Percentiles rank a stretch among this genome's conserved stretches.
Evolutionary conservation across 768 basidiomycete species (phyloP).

Genomic region (Boletellus ananiceps): DNA sequence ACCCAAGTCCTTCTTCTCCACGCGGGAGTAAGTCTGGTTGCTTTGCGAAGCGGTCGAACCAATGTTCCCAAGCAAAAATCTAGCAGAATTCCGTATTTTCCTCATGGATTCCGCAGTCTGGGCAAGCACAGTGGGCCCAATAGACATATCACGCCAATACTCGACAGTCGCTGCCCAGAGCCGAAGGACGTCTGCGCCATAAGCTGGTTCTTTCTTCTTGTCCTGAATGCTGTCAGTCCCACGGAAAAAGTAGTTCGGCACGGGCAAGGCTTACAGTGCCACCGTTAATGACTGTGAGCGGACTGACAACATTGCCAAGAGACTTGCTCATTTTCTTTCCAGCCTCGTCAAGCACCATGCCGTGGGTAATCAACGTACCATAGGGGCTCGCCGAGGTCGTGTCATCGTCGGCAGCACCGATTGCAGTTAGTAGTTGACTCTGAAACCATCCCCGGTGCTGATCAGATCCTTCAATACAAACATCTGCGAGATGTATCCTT

Average conservation of each 20-base stretch:
- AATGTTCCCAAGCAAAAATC: slow-evolving; percentile 84
- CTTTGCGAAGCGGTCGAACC: slow-evolving; percentile 27
- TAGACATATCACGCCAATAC: slow-evolving; percentile 82
- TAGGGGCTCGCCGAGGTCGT: slow-evolving; percentile 52
- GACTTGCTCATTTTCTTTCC: slow-evolving; percentile 98
- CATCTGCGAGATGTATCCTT: slow-evolving; percentile 58
- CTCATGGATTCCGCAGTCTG: slow-evolving; percentile 73
- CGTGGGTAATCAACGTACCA: slow-evolving; percentile 83
- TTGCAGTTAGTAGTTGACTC: slow-evolving; percentile 81
- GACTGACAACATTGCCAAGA: slow-evolving; percentile 85
- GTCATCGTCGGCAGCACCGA: slow-evolving; percentile 37
- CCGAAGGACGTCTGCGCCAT: slow-evolving; percentile 83
- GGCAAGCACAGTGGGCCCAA: slow-evolving; percentile 71
- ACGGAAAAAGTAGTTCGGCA: background rate
- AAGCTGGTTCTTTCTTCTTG: slow-evolving; percentile 66
- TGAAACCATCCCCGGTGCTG: slow-evolving; percentile 99
- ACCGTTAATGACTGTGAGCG: slow-evolving; percentile 74
- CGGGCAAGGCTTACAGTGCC: slow-evolving; percentile 50
- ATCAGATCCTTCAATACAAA: slow-evolving; percentile 93
- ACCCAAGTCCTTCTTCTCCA: slow-evolving; percentile 45
- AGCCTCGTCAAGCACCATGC: slow-evolving; percentile 88
- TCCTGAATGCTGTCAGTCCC: slow-evolving; percentile 38
- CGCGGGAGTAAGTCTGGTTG: background rate
- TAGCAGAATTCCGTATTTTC: slow-evolving; percentile 80
- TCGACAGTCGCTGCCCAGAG: slow-evolving; percentile 92